These are phyloP conservation scores for Aspergillus nanangensis DNA, from an alignment of 495 filamentous ascomycete genomes.

Conservation along the genomic window DNA sequence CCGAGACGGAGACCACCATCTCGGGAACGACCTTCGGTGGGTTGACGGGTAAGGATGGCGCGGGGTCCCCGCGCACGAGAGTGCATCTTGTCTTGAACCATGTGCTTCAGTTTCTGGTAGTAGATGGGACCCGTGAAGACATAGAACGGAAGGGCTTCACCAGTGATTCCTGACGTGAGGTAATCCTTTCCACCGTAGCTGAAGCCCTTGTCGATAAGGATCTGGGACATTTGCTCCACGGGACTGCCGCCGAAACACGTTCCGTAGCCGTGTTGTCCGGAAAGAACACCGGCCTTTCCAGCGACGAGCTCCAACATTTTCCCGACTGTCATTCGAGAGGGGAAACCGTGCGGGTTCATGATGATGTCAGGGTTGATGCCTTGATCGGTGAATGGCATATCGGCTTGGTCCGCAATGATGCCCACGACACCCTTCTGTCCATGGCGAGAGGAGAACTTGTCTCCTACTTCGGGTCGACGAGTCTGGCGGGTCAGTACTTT, in stretches of 20 bases:
- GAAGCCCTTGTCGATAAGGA: constrained; percentile 83
- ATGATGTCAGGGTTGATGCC: constrained; percentile 95
- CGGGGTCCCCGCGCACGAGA: constrained; percentile 84
- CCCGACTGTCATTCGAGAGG: constrained; percentile 98
- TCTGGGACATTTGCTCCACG: constrained; percentile 82
- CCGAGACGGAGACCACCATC: constrained; percentile 91
- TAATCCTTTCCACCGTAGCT: constrained; percentile 95
- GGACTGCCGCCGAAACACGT: constrained; percentile 94
- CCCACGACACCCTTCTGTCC: constrained; percentile 98
- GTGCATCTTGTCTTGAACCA: constrained; percentile 99
- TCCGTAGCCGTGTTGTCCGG: constrained; percentile 79
- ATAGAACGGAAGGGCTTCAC: constrained; percentile 87
- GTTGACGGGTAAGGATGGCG: constrained; percentile 90
- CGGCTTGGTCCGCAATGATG: constrained; percentile 90
- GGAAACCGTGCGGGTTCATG: constrained; percentile 99
- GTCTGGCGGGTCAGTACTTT: constrained; percentile 94
- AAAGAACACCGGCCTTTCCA: constrained; percentile 86
- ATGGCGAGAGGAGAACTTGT: constrained; percentile 98
- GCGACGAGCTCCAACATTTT: constrained; percentile 95
- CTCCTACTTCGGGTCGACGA: constrained; percentile 86
- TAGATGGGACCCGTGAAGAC: constrained; percentile 99
- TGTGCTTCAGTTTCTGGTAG: constrained; percentile 99
- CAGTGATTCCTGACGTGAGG: constrained; percentile 91
- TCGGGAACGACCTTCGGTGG: constrained; percentile 89
- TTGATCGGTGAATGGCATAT: constrained; percentile 92